Evolutionary conservation across 2,329 filamentous ascomycete species (phyloP).

Genomic region (Colletotrichum sansevieriae): DNA sequence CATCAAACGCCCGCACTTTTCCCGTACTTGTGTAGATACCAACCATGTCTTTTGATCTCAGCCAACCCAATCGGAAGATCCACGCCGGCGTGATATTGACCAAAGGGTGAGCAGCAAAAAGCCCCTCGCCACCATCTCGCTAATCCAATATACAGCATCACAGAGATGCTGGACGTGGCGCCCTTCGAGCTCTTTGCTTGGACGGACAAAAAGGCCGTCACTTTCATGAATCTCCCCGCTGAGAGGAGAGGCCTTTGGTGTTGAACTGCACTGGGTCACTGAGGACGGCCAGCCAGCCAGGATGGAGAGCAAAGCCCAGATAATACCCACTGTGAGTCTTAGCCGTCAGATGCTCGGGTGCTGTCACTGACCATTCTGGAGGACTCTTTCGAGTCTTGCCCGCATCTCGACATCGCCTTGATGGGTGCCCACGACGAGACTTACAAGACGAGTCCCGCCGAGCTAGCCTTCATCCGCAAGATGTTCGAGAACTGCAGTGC

Average conservation of each 20-base stretch:
- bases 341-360: neutral
- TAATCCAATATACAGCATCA: constrained; percentile 43
- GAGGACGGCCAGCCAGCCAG: constrained; percentile 44
- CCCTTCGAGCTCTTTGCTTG: constrained; percentile 49
- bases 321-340: constrained; percentile 48
- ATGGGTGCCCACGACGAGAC: constrained; percentile 52
- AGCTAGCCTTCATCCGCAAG: no score
- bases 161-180: constrained; percentile 52
- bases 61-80: constrained; percentile 45
- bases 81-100: constrained; percentile 50
- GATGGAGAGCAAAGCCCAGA: constrained; percentile 47
- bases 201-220: constrained; percentile 39
- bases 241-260: constrained; percentile 44
- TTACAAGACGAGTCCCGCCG: constrained; percentile 46
- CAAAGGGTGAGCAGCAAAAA: constrained; percentile 43
- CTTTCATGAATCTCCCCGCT: constrained; percentile 20
- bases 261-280: constrained; percentile 53
- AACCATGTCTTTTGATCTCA: constrained; percentile 41
- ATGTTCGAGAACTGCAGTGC: no score
- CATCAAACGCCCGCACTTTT: neutral
- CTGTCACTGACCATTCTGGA: constrained; percentile 31
- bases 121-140: neutral
- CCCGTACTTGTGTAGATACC: neutral
- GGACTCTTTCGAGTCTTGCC: constrained; percentile 56
- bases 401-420: constrained; percentile 56